phyloP scores from a whole-genome alignment of 306 rosid species.

The Vigna nakashimae region DNA sequence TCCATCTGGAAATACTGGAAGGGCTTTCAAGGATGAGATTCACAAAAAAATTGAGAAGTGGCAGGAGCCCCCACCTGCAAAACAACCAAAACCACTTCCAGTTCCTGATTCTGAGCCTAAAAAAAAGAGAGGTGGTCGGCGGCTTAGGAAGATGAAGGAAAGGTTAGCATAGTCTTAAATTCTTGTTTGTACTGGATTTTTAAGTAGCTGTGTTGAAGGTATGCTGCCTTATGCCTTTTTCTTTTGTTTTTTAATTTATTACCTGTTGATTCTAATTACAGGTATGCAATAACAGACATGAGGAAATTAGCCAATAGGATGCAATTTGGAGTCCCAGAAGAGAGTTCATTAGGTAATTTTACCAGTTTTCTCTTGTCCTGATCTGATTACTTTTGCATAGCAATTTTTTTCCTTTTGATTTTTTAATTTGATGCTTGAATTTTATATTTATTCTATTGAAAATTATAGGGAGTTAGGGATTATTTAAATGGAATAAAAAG shows the following conservation, averaged over 20 bases:
- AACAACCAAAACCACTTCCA: conserved; percentile 94
- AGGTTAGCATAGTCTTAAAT: conserved; percentile 52
- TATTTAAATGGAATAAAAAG: conserved; percentile 2
- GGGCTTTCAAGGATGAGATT: conserved; percentile 70
- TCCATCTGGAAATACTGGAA: conserved; percentile 84
- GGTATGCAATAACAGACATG: conserved; percentile 92
- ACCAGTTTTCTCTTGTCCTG: conserved; percentile 17
- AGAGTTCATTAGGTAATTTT: conserved; percentile 87
- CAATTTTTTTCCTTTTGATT: conserved; percentile 1
- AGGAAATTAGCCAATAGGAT: conserved; percentile 95
- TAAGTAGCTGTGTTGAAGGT: background rate
- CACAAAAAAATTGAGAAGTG: conserved; percentile 94
- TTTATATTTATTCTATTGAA: conserved; percentile 2
- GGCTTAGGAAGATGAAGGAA: conserved; percentile 88
- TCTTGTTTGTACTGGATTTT: background rate
- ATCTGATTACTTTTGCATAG: conserved; percentile 22
- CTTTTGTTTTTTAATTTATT: background rate
- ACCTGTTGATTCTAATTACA: conserved; percentile 48
- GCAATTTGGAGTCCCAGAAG: conserved; percentile 96
- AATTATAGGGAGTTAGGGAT: conserved; percentile 13
- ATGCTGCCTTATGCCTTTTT: background rate
- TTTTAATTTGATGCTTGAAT: background rate
- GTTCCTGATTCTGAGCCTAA: conserved; percentile 99
- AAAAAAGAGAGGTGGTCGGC: conserved; percentile 97
- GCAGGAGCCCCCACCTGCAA: conserved; percentile 99